Conservation (phyloP, 2,329 filamentous ascomycete species). For the Beauveria asiatica region DNA sequence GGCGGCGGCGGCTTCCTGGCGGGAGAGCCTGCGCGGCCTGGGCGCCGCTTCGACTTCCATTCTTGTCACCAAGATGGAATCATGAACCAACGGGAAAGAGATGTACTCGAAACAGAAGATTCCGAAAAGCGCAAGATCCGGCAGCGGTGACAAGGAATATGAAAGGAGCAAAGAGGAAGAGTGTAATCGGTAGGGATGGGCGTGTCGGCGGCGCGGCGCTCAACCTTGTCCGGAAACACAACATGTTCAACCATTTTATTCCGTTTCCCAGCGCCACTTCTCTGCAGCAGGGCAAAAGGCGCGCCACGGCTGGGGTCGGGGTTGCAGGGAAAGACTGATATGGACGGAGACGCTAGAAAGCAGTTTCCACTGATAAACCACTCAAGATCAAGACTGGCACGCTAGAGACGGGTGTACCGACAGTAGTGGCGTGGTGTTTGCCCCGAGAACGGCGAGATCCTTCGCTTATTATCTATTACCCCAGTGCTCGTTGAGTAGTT, state of each 20-base stretch:
- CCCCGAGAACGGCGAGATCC: conserved; percentile 1
- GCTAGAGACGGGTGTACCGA: background rate
- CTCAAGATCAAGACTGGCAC: background rate
- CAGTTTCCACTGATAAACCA: background rate
- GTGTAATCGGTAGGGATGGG: no score
- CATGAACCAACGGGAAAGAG: background rate
- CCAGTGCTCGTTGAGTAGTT: no score
- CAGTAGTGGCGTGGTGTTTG: background rate
- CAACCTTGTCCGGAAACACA: background rate
- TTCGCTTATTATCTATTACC: background rate
- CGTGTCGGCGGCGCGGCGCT: background rate
- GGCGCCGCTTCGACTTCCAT: conserved; percentile 7
- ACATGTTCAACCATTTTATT: background rate
- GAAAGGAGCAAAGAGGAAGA: background rate
- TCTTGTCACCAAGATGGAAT: background rate
- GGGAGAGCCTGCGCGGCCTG: background rate
- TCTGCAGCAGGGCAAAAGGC: background rate
- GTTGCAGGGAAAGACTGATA: background rate
- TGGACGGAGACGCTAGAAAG: background rate
- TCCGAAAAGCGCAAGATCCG: no score
- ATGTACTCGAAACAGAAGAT: background rate
- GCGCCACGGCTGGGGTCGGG: background rate
- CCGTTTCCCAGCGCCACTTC: background rate
- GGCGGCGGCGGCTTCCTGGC: background rate
- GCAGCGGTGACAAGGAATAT: background rate